Evolutionary conservation across 176 grass and related monocot genomes (phyloP).

Genomic region (Ampelocalamus luodianensis): DNA sequence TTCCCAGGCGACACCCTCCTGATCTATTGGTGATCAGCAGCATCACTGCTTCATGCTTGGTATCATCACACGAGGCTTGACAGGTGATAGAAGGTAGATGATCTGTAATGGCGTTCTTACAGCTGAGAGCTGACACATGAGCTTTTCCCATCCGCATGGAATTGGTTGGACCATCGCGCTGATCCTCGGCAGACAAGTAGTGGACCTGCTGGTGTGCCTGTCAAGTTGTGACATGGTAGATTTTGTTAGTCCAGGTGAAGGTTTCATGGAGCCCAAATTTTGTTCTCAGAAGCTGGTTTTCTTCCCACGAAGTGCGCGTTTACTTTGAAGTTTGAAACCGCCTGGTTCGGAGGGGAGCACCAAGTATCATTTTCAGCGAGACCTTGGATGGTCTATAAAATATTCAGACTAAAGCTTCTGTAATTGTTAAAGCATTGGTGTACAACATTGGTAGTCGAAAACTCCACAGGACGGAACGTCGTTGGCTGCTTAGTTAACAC

Average conservation of each 20-base stretch:
- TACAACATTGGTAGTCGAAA: no score
- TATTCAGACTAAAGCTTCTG: background rate
- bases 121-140: background rate
- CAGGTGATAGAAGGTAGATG: background rate
- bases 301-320: background rate
- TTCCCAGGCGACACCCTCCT: constrained; percentile 50
- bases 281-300: background rate
- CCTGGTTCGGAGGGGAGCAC: background rate
- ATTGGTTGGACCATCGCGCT: background rate
- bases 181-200: constrained; percentile 7
- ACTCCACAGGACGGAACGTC: no score
- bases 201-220: background rate
- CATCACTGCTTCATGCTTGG: background rate
- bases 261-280: background rate
- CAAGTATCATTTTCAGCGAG: background rate
- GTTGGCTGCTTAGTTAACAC: no score
- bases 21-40: constrained; percentile 30
- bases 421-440: no score
- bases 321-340: background rate
- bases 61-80: background rate
- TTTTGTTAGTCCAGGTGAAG: background rate
- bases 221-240: background rate
- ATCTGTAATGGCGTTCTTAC: background rate
- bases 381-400: background rate
- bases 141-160: background rate